Conservation (phyloP, 1,284 basidiomycete species). For the Inonotus obliquus region DNA sequence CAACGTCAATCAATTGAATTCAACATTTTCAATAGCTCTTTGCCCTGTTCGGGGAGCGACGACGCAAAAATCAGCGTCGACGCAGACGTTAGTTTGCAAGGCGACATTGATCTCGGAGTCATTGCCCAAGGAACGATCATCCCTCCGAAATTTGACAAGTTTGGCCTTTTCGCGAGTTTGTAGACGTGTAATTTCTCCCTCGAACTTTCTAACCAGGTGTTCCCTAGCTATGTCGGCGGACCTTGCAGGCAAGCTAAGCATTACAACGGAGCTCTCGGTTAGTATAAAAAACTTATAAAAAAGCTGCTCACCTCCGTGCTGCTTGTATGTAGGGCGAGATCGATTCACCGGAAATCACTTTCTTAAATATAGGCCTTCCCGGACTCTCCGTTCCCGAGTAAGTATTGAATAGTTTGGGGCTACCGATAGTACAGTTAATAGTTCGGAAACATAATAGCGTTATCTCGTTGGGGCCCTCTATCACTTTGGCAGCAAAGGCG, state of each 20-base stretch:
- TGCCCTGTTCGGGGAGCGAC: constrained; percentile 34
- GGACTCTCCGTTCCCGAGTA: constrained; percentile 41
- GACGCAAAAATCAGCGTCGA: constrained; percentile 32
- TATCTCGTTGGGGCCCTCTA: constrained; percentile 33
- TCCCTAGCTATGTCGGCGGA: constrained; percentile 24
- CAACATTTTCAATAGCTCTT: constrained; percentile 37
- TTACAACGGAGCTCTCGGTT: constrained; percentile 33
- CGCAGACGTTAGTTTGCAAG: constrained; percentile 35
- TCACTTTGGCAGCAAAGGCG: constrained; percentile 28
- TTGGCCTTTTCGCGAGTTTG: constrained; percentile 30
- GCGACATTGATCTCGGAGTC: constrained; percentile 36
- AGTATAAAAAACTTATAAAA: constrained; percentile 4
- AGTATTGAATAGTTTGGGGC: constrained; percentile 5
- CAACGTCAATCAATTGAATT: constrained; percentile 32
- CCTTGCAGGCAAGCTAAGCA: constrained; percentile 30
- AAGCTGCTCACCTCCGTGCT: not conserved
- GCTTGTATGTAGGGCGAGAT: constrained; percentile 28
- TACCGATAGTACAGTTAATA: not conserved
- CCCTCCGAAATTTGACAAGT: constrained; percentile 34
- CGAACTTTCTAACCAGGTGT: not conserved
- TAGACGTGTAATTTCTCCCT: not conserved
- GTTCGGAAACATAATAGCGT: constrained; percentile 26
- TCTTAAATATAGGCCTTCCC: constrained; percentile 35
- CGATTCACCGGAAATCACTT: constrained; percentile 30
- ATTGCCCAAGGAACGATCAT: constrained; percentile 38